Base-by-base conservation (phyloP, 768 basidiomycete species). In the Russula abietina region DNA sequence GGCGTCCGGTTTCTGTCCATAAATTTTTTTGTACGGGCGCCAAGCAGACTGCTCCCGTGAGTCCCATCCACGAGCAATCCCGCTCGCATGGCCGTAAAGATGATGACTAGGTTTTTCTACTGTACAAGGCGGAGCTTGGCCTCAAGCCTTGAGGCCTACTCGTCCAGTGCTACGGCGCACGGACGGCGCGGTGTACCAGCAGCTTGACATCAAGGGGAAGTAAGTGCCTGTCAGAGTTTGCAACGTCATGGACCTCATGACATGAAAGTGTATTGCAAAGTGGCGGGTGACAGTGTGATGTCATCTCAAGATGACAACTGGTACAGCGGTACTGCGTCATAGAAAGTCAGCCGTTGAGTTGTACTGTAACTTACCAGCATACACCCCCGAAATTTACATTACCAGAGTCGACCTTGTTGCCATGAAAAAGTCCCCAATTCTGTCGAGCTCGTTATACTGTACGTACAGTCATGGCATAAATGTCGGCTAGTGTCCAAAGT, bases 201-300 rank as follows among this genome's bases (percentile, higher is more conserved):
- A 86, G 86, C 87, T 85, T 69, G 81, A 81, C 0, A 78, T 80
- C 0, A 78, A 83, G 61, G 80, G 88, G 87, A 79, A n/a, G n/a
- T n/a, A 86, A 84, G 67, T 17, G 70, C 14, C 26, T 26, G 6
- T 17, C 28, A 26, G 11, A 36, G 12, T 10, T 33, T 10, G 19
- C 22, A 26, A 22, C 24, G 12, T 30, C 28, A n/a, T n/a, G n/a
- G n/a, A n/a, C n/a, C n/a, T n/a, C n/a, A n/a, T n/a, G n/a, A n/a
- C n/a, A n/a, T n/a, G n/a, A n/a, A 30, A 45, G 45, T 14, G 48
- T 2, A 6, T 39, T 39, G 38, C 38, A 14, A 7, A 39, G 38
- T 39, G n/a, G n/a, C n/a, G 38, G 38, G 38, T 39, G 38, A 16
- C 16, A 14, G 38, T 39, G 38, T 39, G 38, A 39, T 14, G 38